Evolutionary conservation across 148 eudicot species (phyloP), one percentile per base, ranked within the genome.

Genomic region (Heliosperma pusillum): DNA sequence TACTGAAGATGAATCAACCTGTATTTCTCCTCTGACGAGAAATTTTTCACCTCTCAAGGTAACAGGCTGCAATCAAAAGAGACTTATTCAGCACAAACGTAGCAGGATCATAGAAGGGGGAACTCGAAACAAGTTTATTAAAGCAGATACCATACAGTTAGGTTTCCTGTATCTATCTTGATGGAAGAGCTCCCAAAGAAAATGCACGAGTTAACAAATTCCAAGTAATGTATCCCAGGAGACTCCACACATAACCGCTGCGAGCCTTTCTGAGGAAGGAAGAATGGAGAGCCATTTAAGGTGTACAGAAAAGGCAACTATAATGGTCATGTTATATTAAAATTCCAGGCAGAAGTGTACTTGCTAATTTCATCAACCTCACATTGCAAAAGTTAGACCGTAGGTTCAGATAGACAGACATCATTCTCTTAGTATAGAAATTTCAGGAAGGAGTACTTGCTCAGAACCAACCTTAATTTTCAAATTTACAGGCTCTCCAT

Each of bases 141-240:
- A 36, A 69, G 21, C 59, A 73, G 71, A 58, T 15, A 56, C 58
- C 83, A 30, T 86, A 95, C 98, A 80, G 59, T 66, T n/a, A 81
- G 86, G 75, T 87, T 79, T 61, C 82, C 86, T 29, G 99, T 90
- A 77, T 95, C 91, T 79, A 92, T 81, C 85, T 76, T 85, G 73
- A 80, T 59, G 57, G 87, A 78, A 47, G 97, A 85, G 82, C 88
- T 90, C 72, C 97, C 97, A 76, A 95, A 95, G 79, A 74, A 86
- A 77, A 95, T 82, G 86, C 99, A 95, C 22, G 99, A 88, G 86
- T 90, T 83, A 26, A 86, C 86, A 77, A 95, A 89, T 78, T 92
- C 91, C 77, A 95, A 84, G 78, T 87, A 90, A 86, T 95, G 97
- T 63, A 88, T 76, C 76, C 99, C 99, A 26, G 94, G 86, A 80